phyloP scores from a whole-genome alignment of 2,329 filamentous ascomycete genomes.

The Aspergillus melleus region DNA sequence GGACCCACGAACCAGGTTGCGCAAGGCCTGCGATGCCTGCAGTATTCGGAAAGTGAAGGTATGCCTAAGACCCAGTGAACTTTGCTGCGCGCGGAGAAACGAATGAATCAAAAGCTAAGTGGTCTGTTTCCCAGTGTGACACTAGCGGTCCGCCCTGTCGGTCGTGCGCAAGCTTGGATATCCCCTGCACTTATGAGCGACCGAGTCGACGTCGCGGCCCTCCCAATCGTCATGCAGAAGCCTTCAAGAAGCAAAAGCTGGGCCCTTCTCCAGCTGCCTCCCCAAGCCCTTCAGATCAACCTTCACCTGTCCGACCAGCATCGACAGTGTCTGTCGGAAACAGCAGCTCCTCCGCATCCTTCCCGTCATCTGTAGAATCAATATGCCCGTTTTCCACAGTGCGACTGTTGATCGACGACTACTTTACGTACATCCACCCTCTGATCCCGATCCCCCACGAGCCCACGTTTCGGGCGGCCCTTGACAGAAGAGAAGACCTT shows the following conservation, averaged over 20 bases:
- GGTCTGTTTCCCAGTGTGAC: conserved; percentile 54
- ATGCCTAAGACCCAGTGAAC: conserved; percentile 9
- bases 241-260: conserved; percentile 62
- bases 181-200: conserved; percentile 66
- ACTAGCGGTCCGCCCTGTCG: conserved; percentile 66
- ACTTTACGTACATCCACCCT: conserved; percentile 50
- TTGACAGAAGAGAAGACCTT: conserved; percentile 44
- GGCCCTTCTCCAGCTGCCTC: conserved; percentile 38
- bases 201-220: conserved; percentile 65
- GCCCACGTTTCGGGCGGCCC: conserved; percentile 45
- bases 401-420: conserved; percentile 46
- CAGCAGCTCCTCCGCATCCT: conserved; percentile 36
- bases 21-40: conserved; percentile 55
- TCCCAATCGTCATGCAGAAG: conserved; percentile 66
- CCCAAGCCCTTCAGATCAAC: conserved; percentile 43
- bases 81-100: not conserved
- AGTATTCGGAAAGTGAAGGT: conserved; percentile 57
- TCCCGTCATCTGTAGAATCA: conserved; percentile 50
- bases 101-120: conserved; percentile 4
- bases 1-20: conserved; percentile 44
- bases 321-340: conserved; percentile 6
- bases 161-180: conserved; percentile 64
- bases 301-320: conserved; percentile 39
- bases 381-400: conserved; percentile 46
- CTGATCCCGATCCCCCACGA: conserved; percentile 49